Evolutionary conservation across 371 early-diverging fungal genomes (phyloP).

Genomic region (Mucor mucedo): DNA sequence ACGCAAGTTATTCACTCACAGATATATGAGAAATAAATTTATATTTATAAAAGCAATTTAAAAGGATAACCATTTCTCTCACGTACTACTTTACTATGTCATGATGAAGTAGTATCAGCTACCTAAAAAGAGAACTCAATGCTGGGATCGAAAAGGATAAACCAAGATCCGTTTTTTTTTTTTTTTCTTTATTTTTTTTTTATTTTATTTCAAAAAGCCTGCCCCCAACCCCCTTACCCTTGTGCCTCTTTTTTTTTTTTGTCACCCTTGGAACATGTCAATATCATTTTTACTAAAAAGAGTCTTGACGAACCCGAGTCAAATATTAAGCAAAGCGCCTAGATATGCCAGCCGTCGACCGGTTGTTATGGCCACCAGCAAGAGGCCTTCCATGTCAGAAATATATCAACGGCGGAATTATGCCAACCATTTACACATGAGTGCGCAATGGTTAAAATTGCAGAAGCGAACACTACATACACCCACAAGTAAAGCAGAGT

Average conservation of each 20-base stretch:
- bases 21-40: too few species aligned
- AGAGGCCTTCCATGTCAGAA: neutral
- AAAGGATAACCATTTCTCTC: too few species aligned
- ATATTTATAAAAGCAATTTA: too few species aligned
- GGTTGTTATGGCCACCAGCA: neutral
- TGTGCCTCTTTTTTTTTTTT: neutral
- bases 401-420: neutral
- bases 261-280: constrained; percentile 1
- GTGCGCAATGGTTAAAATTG: neutral
- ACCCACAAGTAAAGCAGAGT: constrained; percentile 38
- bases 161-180: too few species aligned
- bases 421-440: neutral
- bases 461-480: neutral
- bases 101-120: too few species aligned
- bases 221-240: neutral
- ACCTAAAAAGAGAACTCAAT: too few species aligned
- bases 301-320: neutral
- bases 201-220: too few species aligned
- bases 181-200: too few species aligned
- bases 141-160: too few species aligned
- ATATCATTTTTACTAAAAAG: constrained; percentile 2
- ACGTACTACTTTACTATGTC: too few species aligned
- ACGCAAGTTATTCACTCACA: too few species aligned
- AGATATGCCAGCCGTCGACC: constrained; percentile 1
- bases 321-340: neutral